phyloP scores from a whole-genome alignment of 1,284 basidiomycete species.

The Tilletia walkeri region DNA sequence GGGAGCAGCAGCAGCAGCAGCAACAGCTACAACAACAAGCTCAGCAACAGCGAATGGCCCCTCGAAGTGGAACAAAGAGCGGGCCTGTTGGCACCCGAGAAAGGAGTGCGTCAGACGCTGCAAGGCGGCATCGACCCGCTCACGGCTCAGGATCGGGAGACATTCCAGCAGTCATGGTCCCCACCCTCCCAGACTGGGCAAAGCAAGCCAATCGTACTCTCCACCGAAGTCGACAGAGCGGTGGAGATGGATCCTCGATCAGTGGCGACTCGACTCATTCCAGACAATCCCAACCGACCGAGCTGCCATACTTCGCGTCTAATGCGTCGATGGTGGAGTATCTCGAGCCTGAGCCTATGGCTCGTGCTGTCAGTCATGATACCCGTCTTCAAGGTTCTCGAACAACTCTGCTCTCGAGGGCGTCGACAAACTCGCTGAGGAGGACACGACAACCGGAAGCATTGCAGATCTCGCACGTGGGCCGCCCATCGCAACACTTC shows the following conservation, averaged over 20 bases:
- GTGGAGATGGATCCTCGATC: not conserved
- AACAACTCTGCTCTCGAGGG: slow-evolving; percentile 1
- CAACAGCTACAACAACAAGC: not conserved
- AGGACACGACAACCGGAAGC: not conserved
- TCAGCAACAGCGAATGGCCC: no score
- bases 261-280: not conserved
- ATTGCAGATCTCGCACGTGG: not conserved
- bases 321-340: not conserved
- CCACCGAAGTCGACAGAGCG: not conserved
- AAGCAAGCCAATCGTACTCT: slow-evolving; percentile 2
- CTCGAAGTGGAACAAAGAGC: no score
- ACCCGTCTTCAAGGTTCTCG: not conserved
- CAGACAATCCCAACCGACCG: not conserved
- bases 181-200: slow-evolving; percentile 8
- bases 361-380: not conserved
- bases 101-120: not conserved
- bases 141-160: not conserved
- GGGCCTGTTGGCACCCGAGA: not conserved
- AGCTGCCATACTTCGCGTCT: not conserved
- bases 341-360: not conserved
- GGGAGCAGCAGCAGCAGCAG: not conserved
- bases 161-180: not conserved
- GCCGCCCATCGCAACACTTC: not conserved
- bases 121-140: not conserved
- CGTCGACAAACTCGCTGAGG: slow-evolving; percentile 2